Evolutionary conservation across 1,284 basidiomycete genomes (phyloP), one percentile per base, ranked within the genome.

Genomic region (Ceratobasidium sp.): DNA sequence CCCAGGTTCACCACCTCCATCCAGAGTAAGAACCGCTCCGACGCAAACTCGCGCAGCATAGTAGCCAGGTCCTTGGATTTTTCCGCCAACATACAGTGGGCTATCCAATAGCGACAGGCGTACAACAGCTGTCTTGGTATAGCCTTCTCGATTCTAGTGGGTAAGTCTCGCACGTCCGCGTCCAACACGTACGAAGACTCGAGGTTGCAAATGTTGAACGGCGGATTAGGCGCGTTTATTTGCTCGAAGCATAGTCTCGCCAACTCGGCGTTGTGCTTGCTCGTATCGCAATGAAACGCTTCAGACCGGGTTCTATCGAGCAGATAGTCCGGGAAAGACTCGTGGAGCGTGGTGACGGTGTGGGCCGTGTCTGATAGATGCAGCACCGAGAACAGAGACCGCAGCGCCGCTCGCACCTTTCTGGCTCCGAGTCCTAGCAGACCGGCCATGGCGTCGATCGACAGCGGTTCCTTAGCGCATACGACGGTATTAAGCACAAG

Each of bases 1-100:
- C 40, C 57, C 12, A 70, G 67, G 20, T 70, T 70, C 52, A 57
- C 26, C 4, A 70, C 33, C n/a, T 70, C 67, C 33, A 70, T 57
- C 54, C 67, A 70, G 0, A 70, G 17, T 2, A 70, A 15, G 5
- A 70, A 13, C 6, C 54, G 52, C 2, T 20, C 2, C 6, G 46
- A 50, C 13, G 52, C 17, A 40, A 67, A 67, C 3, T 52, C 23
- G 9, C 20, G 15, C 17, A 65, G 28, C 64, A 15, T 38, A 4
- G 6, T 17, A 1, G 50, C 46, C 20, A 50, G 13, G 1, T 7
- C n/a, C 15, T 6, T 13, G 1, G 42, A 50, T 9, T 33, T 0
- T 26, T 44, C n/a, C 15, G 46, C 40, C 52, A 15, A 26, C 13
- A 20, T 38, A 48, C 56, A 4, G n/a, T 70, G 67, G 9, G 28